Evolutionary conservation across 2,329 filamentous ascomycete genomes (phyloP), one percentile per base, ranked within the genome.

Genomic region (Epichloe gansuensis): DNA sequence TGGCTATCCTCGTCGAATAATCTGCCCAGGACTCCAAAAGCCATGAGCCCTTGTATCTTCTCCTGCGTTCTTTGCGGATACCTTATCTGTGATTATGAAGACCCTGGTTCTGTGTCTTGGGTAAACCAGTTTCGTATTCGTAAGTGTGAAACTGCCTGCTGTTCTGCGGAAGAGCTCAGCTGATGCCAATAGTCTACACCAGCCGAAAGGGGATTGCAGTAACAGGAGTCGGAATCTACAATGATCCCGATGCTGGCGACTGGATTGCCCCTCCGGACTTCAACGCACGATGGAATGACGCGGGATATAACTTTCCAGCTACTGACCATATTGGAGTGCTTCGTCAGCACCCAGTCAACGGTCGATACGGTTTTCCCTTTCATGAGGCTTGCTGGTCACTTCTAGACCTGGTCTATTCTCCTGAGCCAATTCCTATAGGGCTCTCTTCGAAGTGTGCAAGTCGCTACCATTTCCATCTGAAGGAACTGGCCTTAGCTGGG

Each of bases 371-470:
- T 28, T 56, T 55, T 53, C 50, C 53, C n/a, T 55, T 55, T 47
- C 55, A 56, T 53, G 52, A 51, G 37, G 55, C 53, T 45, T 56
- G 53, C 42, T 56, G 53, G 55, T 46, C 38, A 23, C 46, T 56
- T 45, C 53, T 56, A 21, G 54, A 56, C 46, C 17, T 50, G 31
- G 54, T 39, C 28, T 41, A 47, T 50, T 50, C 45, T 21, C 45
- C 49, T 8, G 38, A 34, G 35, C 45, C 35, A 37, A 48, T 56
- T 35, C 54, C 15, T 43, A 28, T n/a, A 52, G 46, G 38, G 48
- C 46, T 52, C 52, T 56, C 28, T 50, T 50, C 34, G 52, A 56
- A 7, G 46, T 54, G 31, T 56, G 52, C 46, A 34, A 45, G 28
- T 56, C 54, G 43, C 52, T 56, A 13, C 48, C 54, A 51, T 52